A percentile compares a stretch with the other conserved stretches of the same genome.
Conservation (phyloP, 306 rosid genomes). For the Vigna mungo region DNA sequence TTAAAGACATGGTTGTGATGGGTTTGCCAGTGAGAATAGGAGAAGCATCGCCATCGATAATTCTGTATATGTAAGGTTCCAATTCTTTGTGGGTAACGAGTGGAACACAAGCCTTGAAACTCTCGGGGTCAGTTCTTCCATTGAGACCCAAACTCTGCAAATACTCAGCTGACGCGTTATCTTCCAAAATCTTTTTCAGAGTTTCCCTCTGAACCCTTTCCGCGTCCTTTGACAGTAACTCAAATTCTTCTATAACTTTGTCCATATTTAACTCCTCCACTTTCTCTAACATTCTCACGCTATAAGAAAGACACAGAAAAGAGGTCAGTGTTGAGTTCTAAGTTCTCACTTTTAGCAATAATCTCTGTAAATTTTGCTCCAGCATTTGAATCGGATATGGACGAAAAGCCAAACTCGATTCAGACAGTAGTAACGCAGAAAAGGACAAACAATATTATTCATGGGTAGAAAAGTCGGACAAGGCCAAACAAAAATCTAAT, state of each 20-base stretch:
- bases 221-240: constrained; percentile 70
- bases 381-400: neutral
- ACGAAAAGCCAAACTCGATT: constrained; percentile 18
- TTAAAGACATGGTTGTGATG: constrained; percentile 79
- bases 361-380: neutral
- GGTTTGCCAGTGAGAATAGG: constrained; percentile 88
- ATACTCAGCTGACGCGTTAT: constrained; percentile 80
- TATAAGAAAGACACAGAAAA: constrained; percentile 8
- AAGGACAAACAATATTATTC: constrained; percentile 36
- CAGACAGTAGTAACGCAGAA: constrained; percentile 23
- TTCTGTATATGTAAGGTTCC: constrained; percentile 71
- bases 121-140: constrained; percentile 87
- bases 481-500: neutral
- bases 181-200: constrained; percentile 74
- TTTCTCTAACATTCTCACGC: constrained; percentile 74
- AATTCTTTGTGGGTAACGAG: constrained; percentile 76
- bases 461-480: neutral
- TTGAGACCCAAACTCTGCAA: constrained; percentile 69
- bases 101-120: constrained; percentile 87
- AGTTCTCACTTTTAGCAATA: neutral
- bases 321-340: neutral
- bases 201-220: constrained; percentile 78
- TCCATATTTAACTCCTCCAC: constrained; percentile 72
- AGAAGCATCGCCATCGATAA: constrained; percentile 74
- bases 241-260: constrained; percentile 73